Conservation (phyloP, 495 filamentous ascomycete genomes). For the Penicillium ucsense region DNA sequence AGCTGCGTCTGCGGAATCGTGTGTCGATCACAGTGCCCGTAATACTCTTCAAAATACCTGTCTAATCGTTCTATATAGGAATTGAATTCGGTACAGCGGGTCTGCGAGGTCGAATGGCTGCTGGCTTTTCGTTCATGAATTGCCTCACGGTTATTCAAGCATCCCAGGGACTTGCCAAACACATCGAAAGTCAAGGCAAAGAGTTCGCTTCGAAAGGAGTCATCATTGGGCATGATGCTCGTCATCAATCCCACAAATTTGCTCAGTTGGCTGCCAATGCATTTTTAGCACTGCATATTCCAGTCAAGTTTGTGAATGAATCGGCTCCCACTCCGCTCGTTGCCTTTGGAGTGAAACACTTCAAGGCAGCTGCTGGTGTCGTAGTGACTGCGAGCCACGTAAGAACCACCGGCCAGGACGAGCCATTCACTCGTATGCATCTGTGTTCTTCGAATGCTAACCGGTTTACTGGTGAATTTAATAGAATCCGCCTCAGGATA, state of each 20-base stretch:
- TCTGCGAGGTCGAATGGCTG: slow-evolving; percentile 58
- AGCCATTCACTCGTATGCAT: too few relatives aligned
- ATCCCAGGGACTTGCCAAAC: slow-evolving; percentile 59
- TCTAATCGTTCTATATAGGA: slow-evolving; percentile 20
- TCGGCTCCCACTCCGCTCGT: slow-evolving; percentile 56
- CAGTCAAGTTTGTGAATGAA: slow-evolving; percentile 50
- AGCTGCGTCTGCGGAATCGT: slow-evolving; percentile 47
- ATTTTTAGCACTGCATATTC: slow-evolving; percentile 51
- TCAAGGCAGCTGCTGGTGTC: slow-evolving; percentile 52
- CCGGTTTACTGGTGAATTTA: background rate
- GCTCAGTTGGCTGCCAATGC: slow-evolving; percentile 55
- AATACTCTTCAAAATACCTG: background rate
- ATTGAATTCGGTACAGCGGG: slow-evolving; percentile 66
- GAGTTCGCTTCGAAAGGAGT: slow-evolving; percentile 37
- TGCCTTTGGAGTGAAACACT: slow-evolving; percentile 51
- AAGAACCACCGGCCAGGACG: background rate
- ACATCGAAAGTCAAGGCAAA: slow-evolving; percentile 38
- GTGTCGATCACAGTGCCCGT: slow-evolving; percentile 8
- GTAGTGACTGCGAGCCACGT: slow-evolving; percentile 66
- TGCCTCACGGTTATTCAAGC: slow-evolving; percentile 61
- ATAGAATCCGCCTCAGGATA: slow-evolving; percentile 58
- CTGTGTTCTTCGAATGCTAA: too few relatives aligned
- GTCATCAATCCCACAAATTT: slow-evolving; percentile 57
- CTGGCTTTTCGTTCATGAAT: slow-evolving; percentile 64
- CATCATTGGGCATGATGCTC: slow-evolving; percentile 60